Evolutionary conservation across 805 yeast genomes (phyloP).

Genomic region (Lipomyces yamadae): DNA sequence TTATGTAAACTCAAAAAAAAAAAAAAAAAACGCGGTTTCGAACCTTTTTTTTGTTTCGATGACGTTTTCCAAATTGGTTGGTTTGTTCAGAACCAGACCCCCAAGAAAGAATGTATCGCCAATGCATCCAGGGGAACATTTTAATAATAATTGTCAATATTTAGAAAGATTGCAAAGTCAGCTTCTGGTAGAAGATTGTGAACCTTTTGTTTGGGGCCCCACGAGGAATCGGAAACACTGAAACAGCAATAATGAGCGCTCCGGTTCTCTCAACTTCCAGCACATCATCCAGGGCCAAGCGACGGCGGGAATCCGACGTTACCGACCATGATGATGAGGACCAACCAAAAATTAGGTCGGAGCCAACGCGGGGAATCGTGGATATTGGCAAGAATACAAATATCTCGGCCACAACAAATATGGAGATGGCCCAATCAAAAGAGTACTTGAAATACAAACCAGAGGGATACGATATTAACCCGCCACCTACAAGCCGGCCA

Average conservation of each 20-base stretch:
- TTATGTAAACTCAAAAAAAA: no score
- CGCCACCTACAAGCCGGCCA: slow-evolving; percentile 85
- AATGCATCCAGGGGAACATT: not conserved
- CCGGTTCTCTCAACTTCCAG: not conserved
- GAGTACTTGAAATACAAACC: slow-evolving; percentile 34
- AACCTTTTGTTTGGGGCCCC: no score
- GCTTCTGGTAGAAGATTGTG: not conserved
- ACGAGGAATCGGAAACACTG: no score
- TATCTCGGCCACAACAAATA: slow-evolving; percentile 24
- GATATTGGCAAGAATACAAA: slow-evolving; percentile 20
- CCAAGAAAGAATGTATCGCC: not conserved
- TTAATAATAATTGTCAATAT: not conserved
- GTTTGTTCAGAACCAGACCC: not conserved
- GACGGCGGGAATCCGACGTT: slow-evolving; percentile 5
- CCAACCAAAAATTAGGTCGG: not conserved
- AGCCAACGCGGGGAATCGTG: not conserved
- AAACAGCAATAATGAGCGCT: not conserved
- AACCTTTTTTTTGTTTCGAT: no score
- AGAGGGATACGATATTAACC: slow-evolving; percentile 53
- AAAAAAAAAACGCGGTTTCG: no score
- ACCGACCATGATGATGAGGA: not conserved
- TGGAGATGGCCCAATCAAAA: slow-evolving; percentile 31
- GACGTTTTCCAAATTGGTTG: no score
- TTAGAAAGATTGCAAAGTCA: no score
- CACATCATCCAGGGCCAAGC: slow-evolving; percentile 1